Evolutionary conservation across 2,329 filamentous ascomycete species (phyloP).

Genomic region (Aspergillus intermedius): DNA sequence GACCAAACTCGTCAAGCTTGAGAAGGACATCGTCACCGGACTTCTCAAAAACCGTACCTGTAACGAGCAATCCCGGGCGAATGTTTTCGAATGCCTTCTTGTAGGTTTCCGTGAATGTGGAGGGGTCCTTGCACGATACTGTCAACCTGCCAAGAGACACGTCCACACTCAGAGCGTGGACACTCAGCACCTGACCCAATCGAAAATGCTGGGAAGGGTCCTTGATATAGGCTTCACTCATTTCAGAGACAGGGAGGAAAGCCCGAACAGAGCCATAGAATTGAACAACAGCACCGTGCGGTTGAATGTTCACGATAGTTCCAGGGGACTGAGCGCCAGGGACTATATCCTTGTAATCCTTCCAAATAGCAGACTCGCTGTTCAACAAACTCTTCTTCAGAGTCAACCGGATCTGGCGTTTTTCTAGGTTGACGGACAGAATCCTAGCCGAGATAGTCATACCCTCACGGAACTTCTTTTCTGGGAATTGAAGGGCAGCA

Average conservation of each 20-base stretch:
- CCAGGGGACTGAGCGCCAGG: constrained; percentile 75
- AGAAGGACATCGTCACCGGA: constrained; percentile 69
- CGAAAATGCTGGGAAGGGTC: constrained; percentile 87
- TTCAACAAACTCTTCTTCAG: constrained; percentile 93
- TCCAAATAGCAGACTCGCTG: constrained; percentile 73
- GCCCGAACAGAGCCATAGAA: constrained; percentile 81
- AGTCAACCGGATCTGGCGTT: constrained; percentile 75
- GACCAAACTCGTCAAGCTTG: constrained; percentile 64
- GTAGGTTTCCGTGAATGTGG: constrained; percentile 71
- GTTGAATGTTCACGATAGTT: constrained; percentile 74
- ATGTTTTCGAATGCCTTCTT: constrained; percentile 65
- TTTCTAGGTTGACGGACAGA: constrained; percentile 68
- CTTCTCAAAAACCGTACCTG: constrained; percentile 75
- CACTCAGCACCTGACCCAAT: constrained; percentile 81
- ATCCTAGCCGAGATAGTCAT: constrained; percentile 79
- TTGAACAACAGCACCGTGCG: constrained; percentile 77
- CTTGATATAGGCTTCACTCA: constrained; percentile 94
- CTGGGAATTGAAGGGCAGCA: constrained; percentile 78
- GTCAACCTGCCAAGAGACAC: constrained; percentile 64
- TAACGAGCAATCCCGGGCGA: constrained; percentile 65
- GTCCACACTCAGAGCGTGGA: constrained; percentile 79
- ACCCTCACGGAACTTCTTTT: constrained; percentile 91
- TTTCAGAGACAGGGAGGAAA: constrained; percentile 88
- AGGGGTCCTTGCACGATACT: constrained; percentile 88
- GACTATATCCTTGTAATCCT: constrained; percentile 65